Percentiles rank a stretch among this genome's conserved stretches.
These are phyloP conservation scores for Orychophragmus violaceus DNA, from an alignment of 345 rosid genomes.

Conservation along the genomic window DNA sequence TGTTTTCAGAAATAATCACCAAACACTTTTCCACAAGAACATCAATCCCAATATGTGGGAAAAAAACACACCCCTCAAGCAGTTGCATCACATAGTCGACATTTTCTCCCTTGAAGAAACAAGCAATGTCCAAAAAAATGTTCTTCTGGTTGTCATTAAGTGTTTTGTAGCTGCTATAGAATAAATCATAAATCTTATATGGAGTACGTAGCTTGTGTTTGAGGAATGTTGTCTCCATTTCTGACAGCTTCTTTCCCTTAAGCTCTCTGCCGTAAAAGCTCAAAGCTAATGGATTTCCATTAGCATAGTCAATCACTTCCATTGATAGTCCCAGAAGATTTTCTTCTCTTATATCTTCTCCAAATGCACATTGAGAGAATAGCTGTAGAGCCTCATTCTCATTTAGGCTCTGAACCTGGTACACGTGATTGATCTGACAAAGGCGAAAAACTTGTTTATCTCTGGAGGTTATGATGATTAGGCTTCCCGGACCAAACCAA, in stretches of 20 bases:
- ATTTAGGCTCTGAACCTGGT: background rate
- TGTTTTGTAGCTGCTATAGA: conserved; percentile 7
- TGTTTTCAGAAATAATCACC: background rate
- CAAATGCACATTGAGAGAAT: background rate
- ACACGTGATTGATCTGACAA: background rate
- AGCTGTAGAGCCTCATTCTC: background rate
- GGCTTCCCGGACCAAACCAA: conserved; percentile 15
- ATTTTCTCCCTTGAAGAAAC: conserved; percentile 8
- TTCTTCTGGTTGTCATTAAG: background rate
- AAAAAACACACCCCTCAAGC: conserved; percentile 22
- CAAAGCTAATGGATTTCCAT: conserved; percentile 34
- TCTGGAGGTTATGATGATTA: conserved; percentile 14
- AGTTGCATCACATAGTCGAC: conserved; percentile 4
- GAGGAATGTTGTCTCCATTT: background rate
- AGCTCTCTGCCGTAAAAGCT: background rate
- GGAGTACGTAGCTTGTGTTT: background rate
- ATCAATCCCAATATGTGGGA: conserved; percentile 16
- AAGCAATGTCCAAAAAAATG: conserved; percentile 21
- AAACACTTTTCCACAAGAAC: conserved; percentile 30
- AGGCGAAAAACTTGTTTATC: background rate
- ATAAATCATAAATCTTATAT: background rate
- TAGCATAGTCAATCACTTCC: background rate
- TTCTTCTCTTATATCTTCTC: background rate
- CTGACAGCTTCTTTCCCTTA: background rate
- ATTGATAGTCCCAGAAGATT: background rate